Base-by-base conservation (phyloP, 805 yeast genomes). In the Metschnikowia koreensis region DNA sequence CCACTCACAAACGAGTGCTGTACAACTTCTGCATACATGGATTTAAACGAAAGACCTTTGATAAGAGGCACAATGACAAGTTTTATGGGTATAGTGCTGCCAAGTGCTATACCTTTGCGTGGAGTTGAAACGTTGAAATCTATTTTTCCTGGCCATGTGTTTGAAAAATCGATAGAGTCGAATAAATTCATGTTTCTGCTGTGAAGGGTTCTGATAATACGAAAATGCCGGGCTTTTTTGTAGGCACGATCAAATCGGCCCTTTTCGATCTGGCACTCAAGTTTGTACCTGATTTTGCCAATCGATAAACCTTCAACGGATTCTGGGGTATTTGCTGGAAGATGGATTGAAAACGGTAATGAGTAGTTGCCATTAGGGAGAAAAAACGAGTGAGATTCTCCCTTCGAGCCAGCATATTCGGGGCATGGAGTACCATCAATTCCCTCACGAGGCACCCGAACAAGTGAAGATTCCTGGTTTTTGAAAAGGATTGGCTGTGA, bases 281-380 rank as follows among this genome's bases (percentile, higher is more conserved):
- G 59, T 44, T 71, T 67, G 60, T 81, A 80, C 33, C 75, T 61
- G 26, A 80, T 55, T 7, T 70, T 67, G 2, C 77, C 81, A 41
- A 69, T 66, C 27, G 65, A 61, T 44, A 80, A 64, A 3, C 83
- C 82, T 61, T 80, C 84, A 1, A 80, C 72, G 0, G 83, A 74
- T 56, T 79, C 84, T 10, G 79, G 72, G 0, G 75, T 56, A 49
- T 74, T 72, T 1, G 81, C 71, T 0, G 84, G 84, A 28, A 81
- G 61, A 11, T 62, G 64, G 8, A 74, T 64, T 34, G 55, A 61
- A 56, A 81, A 81, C 0, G 84, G 84, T 46, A 81, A 62, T 41
- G 75, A 71, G 57, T 80, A 80, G 60, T 81, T 81, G 1, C 84
- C 84, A 50, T 74, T 66, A 1, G 82, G 82, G 29, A 81, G 63